phyloP scores from a whole-genome alignment of 257 asterid species.

The Ajuga chamaepitys region DNA sequence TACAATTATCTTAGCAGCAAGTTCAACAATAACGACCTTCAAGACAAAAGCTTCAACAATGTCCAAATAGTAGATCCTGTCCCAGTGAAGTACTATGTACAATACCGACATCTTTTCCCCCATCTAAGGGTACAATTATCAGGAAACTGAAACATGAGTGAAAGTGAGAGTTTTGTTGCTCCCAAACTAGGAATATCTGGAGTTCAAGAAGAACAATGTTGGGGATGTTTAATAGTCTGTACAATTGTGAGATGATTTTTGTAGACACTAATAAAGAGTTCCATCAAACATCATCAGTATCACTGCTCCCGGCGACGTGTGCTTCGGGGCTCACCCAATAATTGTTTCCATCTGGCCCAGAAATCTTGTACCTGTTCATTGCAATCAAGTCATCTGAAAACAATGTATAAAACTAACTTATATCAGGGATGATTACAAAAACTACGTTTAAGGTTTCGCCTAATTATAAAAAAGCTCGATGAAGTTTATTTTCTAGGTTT shows the following conservation, averaged over 20 bases:
- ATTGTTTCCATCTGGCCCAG: slow-evolving; percentile 56
- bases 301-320: slow-evolving; percentile 42
- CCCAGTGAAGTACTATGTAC: slow-evolving; percentile 8
- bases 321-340: slow-evolving; percentile 51
- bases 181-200: slow-evolving; percentile 7
- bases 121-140: too few species aligned
- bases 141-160: slow-evolving; percentile 1
- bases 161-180: slow-evolving; percentile 8
- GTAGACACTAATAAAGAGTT: background rate
- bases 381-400: background rate
- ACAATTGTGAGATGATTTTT: slow-evolving; percentile 23
- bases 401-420: background rate
- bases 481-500: background rate
- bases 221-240: slow-evolving; percentile 24
- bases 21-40: background rate
- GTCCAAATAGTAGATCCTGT: background rate
- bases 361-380: slow-evolving; percentile 49
- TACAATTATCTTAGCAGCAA: too few species aligned
- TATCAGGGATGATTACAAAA: background rate
- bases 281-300: slow-evolving; percentile 49
- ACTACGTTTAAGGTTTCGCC: background rate
- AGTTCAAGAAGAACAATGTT: slow-evolving; percentile 15
- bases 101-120: background rate
- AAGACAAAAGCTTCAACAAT: background rate
- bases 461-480: background rate